Base-by-base conservation (phyloP, 1,284 basidiomycete species). In the Termitomyces sp. region DNA sequence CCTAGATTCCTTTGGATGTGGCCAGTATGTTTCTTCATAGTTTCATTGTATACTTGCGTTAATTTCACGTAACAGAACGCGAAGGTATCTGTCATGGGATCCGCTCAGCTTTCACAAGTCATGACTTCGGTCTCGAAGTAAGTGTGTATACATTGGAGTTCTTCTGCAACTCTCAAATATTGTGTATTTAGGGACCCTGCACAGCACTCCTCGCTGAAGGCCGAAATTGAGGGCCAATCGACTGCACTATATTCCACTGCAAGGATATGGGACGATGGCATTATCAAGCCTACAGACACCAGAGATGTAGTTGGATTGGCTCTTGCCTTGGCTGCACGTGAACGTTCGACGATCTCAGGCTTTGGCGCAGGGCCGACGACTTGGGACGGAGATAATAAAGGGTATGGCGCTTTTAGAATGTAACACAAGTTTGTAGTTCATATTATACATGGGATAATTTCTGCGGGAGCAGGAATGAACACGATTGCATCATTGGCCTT, bases 1-100 rank as follows among this genome's bases (percentile, higher is more conserved):
- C 94, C 94, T 2, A 81, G 94, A 57, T 97, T 98, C 80, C 72
- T 98, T 52, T 98, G 92, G 90, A 95, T 94, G 92, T 98, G 95
- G 94, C 94, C 94, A 56, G 88, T 90, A 69, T 64, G 86, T 74
- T 21, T 30, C 39, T 30, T 1, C 15, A 39, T 44, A 52, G 50
- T 30, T 24, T n/a, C 10, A 31, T 38, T 26, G 21, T 40, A 42
- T 51, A 26, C 21, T 41, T 10, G 13, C n/a, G 39, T 58, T 60
- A 54, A 50, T 56, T 62, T 53, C 40, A 4, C n/a, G 3, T n/a
- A 41, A 24, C 61, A 90, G 87, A 96, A 95, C 63, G 92, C 94
- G 30, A 94, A 90, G 69, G 88, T 97, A 2, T 91, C 88, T n/a
- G 94, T 98, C 43, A 98, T 98, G 95, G 94, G 95, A 42, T 91